Evolutionary conservation across 805 yeast species (phyloP).

Genomic region (Candida tibetensis): DNA sequence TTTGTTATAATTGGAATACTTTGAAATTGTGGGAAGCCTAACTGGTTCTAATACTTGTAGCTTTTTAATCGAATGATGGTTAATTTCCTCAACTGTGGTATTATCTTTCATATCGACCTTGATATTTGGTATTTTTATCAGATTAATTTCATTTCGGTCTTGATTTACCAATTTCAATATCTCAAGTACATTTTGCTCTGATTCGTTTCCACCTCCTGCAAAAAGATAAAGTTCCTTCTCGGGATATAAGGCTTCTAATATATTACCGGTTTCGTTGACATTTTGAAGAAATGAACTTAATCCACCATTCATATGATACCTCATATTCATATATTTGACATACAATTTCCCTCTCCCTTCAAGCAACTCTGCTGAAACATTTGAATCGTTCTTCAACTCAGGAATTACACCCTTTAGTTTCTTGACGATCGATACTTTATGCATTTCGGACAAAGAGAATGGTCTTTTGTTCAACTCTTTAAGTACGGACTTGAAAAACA

Average conservation of each 20-base stretch:
- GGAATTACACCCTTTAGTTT: not conserved
- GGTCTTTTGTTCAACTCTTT: slow-evolving; percentile 4
- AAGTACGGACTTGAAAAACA: slow-evolving; percentile 6
- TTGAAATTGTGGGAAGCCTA: not conserved
- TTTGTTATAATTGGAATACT: not conserved
- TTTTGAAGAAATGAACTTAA: slow-evolving; percentile 10
- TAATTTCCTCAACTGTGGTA: not conserved
- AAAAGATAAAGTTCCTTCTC: not conserved
- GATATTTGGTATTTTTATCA: not conserved
- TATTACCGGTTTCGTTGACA: slow-evolving; percentile 1
- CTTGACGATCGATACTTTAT: slow-evolving; percentile 1
- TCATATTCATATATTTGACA: slow-evolving; percentile 8
- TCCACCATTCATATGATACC: slow-evolving; percentile 9
- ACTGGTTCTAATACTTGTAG: not conserved
- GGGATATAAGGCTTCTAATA: slow-evolving; percentile 1
- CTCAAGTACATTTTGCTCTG: not conserved
- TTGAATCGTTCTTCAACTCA: slow-evolving; percentile 3
- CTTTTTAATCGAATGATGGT: not conserved
- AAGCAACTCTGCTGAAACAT: not conserved
- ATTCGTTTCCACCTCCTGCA: not conserved
- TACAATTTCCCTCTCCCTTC: slow-evolving; percentile 6
- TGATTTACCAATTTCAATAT: not conserved
- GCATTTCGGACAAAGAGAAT: slow-evolving; percentile 5
- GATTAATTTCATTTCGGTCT: not conserved
- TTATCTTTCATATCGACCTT: not conserved